Percentiles rank a stretch among this genome's conserved stretches.
Evolutionary conservation across 768 basidiomycete genomes (phyloP).

Genomic region (Favolaschia claudopus): DNA sequence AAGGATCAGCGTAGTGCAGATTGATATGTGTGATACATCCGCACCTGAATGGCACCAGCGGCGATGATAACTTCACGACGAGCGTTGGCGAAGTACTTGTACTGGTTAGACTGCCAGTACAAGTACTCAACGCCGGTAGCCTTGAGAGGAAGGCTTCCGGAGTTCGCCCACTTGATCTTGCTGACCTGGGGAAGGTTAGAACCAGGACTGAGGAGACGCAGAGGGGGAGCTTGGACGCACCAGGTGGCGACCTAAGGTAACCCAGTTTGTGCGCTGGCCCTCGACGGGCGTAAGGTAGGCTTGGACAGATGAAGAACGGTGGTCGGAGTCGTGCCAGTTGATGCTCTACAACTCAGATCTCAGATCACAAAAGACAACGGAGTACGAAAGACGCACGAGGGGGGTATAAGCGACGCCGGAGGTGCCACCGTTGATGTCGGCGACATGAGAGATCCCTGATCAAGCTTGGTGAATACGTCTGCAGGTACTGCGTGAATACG

Average conservation of each 20-base stretch:
- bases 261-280: slow-evolving; percentile 52
- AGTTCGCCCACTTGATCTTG: slow-evolving; percentile 48
- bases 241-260: slow-evolving; percentile 52
- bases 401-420: too few species aligned
- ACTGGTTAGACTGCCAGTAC: slow-evolving; percentile 43
- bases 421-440: slow-evolving; percentile 64
- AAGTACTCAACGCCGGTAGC: slow-evolving; percentile 58
- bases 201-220: background rate
- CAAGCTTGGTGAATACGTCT: too few species aligned
- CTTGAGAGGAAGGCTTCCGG: slow-evolving; percentile 41
- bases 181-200: slow-evolving; percentile 44
- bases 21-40: background rate
- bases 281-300: slow-evolving; percentile 66
- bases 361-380: too few species aligned
- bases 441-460: slow-evolving; percentile 48
- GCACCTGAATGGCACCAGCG: slow-evolving; percentile 60
- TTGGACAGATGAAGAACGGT: slow-evolving; percentile 60
- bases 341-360: too few species aligned
- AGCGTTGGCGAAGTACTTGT: slow-evolving; percentile 49
- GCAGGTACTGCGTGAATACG: too few species aligned
- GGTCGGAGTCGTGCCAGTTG: slow-evolving; percentile 56
- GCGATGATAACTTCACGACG: slow-evolving; percentile 60
- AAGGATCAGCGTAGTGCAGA: background rate
- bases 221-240: slow-evolving; percentile 33
- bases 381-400: slow-evolving; percentile 43